These are phyloP conservation scores for Paramecium tetraurelia DNA, from an alignment of 73 alveolate genomes.

Conservation along the genomic window DNA sequence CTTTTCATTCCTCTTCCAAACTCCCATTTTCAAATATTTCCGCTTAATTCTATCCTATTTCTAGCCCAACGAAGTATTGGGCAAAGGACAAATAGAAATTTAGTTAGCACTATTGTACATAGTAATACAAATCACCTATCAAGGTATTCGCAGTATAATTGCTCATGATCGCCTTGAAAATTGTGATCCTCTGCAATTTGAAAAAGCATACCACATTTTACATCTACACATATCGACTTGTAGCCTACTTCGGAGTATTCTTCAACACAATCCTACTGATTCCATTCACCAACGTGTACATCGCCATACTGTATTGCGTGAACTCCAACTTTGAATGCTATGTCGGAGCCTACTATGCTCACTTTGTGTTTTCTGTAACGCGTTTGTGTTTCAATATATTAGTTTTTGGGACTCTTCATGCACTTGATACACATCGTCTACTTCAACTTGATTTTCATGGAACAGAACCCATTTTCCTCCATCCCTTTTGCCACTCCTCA, in stretches of 20 bases:
- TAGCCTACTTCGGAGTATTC: constrained; percentile 5
- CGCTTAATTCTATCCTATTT: neutral
- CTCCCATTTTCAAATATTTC: neutral
- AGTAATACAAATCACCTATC: neutral
- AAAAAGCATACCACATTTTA: neutral
- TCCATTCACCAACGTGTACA: neutral
- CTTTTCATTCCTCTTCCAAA: neutral
- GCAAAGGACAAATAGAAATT: neutral
- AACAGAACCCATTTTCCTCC: neutral
- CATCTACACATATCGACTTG: neutral
- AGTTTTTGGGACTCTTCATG: neutral
- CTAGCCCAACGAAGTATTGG: neutral
- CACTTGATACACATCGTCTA: neutral
- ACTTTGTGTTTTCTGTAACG: neutral
- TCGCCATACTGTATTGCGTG: neutral
- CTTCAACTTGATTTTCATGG: neutral
- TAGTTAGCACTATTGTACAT: neutral
- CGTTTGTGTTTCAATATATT: neutral
- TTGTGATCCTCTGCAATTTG: neutral
- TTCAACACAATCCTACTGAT: neutral
- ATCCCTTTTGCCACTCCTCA: neutral
- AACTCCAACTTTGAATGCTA: neutral
- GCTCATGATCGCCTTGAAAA: neutral
- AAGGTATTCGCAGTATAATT: neutral
- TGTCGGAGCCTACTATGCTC: neutral